Percentiles rank a stretch among this genome's conserved stretches.
Conservation (phyloP, 805 yeast species). For the Tetrapisispora namnaoensis region DNA sequence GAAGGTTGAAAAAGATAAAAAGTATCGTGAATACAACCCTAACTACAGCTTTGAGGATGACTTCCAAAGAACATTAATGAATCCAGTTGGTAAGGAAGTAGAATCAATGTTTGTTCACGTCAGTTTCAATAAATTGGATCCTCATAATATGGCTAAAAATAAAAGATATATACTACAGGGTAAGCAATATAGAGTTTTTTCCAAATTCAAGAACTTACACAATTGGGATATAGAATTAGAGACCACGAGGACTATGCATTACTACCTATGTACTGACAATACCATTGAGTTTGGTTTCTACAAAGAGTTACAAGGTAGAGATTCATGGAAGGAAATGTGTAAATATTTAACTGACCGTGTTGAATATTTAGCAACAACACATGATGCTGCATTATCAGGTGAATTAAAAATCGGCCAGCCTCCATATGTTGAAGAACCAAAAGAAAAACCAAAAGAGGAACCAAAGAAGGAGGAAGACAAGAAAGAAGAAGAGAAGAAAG, state of each 20-base stretch:
- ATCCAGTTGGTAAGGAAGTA: slow-evolving; percentile 7
- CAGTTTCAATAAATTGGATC: slow-evolving; percentile 31
- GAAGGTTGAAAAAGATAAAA: slow-evolving; percentile 6
- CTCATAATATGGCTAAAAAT: slow-evolving; percentile 18
- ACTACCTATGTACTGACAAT: slow-evolving; percentile 12
- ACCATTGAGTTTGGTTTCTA: slow-evolving; percentile 11
- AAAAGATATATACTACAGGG: slow-evolving; percentile 12
- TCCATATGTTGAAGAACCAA: not conserved
- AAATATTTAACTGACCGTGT: slow-evolving; percentile 12
- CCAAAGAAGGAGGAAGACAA: not conserved
- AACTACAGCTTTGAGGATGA: slow-evolving; percentile 9
- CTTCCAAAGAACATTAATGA: slow-evolving; percentile 9
- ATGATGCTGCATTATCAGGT: slow-evolving; percentile 3
- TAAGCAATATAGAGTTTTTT: slow-evolving; percentile 20
- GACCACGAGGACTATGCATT: slow-evolving; percentile 10
- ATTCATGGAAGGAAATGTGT: slow-evolving; percentile 18
- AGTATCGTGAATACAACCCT: slow-evolving; percentile 9
- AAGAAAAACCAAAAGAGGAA: slow-evolving; percentile 1
- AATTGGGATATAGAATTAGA: slow-evolving; percentile 24
- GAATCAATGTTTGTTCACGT: slow-evolving; percentile 32
- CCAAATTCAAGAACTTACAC: slow-evolving; percentile 5
- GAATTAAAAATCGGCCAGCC: slow-evolving; percentile 1
- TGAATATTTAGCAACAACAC: slow-evolving; percentile 7
- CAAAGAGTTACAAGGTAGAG: slow-evolving; percentile 5
- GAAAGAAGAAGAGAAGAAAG: not conserved